Evolutionary conservation across 108 stramenopile species (phyloP), one percentile per base, ranked within the genome.

Genomic region (Cyclostephanos tholiformis): DNA sequence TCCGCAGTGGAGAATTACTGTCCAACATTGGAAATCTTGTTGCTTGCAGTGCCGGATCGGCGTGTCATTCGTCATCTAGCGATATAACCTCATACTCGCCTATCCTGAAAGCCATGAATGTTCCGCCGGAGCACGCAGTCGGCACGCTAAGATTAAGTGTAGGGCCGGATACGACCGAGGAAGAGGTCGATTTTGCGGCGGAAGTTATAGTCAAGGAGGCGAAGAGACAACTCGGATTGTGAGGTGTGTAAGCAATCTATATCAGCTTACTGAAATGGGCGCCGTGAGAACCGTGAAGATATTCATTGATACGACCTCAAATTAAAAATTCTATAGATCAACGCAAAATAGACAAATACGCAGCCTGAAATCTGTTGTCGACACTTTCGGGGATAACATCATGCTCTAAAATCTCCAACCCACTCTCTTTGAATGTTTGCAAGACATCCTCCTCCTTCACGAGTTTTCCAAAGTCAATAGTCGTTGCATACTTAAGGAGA

Each of bases 121-220:
- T 98, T 0, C 88, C 87, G 2, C 57, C 69, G 25, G 83, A 88
- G 27, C 86, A 79, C 79, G 98, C 94, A 3, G 52, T 83, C 6
- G 97, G 99, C 20, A 99, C 99, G 0, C 50, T 99, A 48, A 80
- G 99, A 32, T 77, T 98, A 61, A 93, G 90, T 61, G 85, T 98
- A n/a, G 97, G 97, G 12, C 91, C 93, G 30, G 69, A 75, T 56
- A 97, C 96, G 17, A 93, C 90, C 8, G 51, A 39, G 17, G 74
- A 76, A 52, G 96, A 98, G 30, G 78, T 99, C 5, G 94, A 96
- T 61, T 50, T 32, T 43, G 97, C 98, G 16, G 82, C 92, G n/a
- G 64, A 71, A n/a, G 75, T 91, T 38, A 88, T 95, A 71, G 87
- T 86, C 1, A 62, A 76, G 41, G 88, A 89, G 52, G 90, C 63